A percentile compares a stretch with the other conserved stretches of the same genome.
phyloP scores from a whole-genome alignment of 371 early-diverging fungal genomes.

The Conidiobolus incongruus region DNA sequence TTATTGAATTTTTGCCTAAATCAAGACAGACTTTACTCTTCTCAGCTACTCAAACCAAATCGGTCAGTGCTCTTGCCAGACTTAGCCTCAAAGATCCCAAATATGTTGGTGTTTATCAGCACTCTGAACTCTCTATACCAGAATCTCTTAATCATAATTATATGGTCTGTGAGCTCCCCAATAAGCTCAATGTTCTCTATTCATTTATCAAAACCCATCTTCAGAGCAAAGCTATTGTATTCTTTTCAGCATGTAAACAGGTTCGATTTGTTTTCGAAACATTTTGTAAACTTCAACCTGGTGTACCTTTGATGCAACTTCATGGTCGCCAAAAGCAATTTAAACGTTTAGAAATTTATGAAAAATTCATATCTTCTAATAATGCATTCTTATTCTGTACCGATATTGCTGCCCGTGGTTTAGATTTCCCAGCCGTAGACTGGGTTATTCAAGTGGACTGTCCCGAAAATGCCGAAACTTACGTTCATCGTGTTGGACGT shows the following conservation, averaged over 20 bases:
- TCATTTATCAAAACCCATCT: conserved; percentile 45
- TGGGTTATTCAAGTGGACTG: conserved; percentile 93
- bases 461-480: conserved; percentile 94
- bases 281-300: conserved; percentile 72
- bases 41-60: conserved; percentile 89
- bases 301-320: conserved; percentile 67
- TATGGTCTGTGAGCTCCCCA: conserved; percentile 81
- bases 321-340: conserved; percentile 88
- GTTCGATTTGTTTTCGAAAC: conserved; percentile 60
- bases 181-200: conserved; percentile 73
- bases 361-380: conserved; percentile 74
- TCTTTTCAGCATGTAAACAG: conserved; percentile 70
- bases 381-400: conserved; percentile 82
- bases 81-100: conserved; percentile 16
- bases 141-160: conserved; percentile 74
- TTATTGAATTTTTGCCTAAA: conserved; percentile 52
- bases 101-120: conserved; percentile 68
- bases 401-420: conserved; percentile 89
- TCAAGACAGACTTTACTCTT: conserved; percentile 82
- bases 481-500: conserved; percentile 97
- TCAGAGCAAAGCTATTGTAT: conserved; percentile 45
- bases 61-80: conserved; percentile 29
- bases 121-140: conserved; percentile 56
- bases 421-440: conserved; percentile 94
- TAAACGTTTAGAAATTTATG: conserved; percentile 72